phyloP scores from a whole-genome alignment of 129 eudicot genomes.

The Helianthus annuus region HanXRQr2.0-SUNRISE NC_035448.2:81240637-81241136 shows the following conservation, averaged over 20 bases:
- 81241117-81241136: slow-evolving; percentile 67
- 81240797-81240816: neutral
- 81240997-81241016: slow-evolving; percentile 58
- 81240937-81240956: slow-evolving; percentile 77
- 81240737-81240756: too few relatives aligned
- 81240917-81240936: slow-evolving; percentile 75
- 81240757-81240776: too few relatives aligned
- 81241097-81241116: slow-evolving; percentile 61
- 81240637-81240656: too few relatives aligned
- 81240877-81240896: slow-evolving; percentile 54
- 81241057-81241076: slow-evolving; percentile 74
- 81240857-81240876: neutral
- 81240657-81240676: too few relatives aligned
- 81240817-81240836: neutral
- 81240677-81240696: too few relatives aligned
- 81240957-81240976: slow-evolving; percentile 79
- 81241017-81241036: slow-evolving; percentile 53
- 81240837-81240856: too few relatives aligned
- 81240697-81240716: too few relatives aligned
- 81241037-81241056: slow-evolving; percentile 67
- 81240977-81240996: slow-evolving; percentile 65
- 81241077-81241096: slow-evolving; percentile 64
- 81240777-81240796: too few relatives aligned
- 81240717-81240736: too few relatives aligned
- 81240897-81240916: slow-evolving; percentile 70